A percentile compares a stretch with the other conserved stretches of the same genome.
Evolutionary conservation across 768 basidiomycete species (phyloP).

Genomic region (Holtermannia corniformis): DNA sequence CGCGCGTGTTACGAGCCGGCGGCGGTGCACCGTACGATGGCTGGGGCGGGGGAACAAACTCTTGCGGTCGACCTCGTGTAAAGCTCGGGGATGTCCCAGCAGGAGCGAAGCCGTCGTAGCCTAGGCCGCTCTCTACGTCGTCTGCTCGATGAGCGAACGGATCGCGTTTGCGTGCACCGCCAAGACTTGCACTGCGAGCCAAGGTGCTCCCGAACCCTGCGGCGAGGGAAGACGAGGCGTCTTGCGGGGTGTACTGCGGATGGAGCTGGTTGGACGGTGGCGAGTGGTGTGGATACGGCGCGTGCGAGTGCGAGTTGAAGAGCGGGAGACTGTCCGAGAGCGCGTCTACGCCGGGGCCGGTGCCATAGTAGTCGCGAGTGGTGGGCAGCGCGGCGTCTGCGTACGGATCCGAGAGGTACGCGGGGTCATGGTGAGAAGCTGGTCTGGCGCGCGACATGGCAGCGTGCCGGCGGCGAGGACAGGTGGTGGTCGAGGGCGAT

Average conservation of each 20-base stretch:
- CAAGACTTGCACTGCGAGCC: slow-evolving; percentile 32
- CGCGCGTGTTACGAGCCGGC: not conserved
- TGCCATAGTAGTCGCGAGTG: not conserved
- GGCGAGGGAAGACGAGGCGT: not conserved
- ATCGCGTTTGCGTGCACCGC: slow-evolving; percentile 33
- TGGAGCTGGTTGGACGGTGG: not conserved
- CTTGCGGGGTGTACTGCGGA: not conserved
- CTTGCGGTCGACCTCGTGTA: no score
- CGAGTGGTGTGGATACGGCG: not conserved
- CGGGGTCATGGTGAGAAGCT: not conserved
- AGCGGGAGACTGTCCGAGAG: not conserved
- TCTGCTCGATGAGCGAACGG: slow-evolving; percentile 36
- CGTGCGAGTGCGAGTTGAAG: not conserved
- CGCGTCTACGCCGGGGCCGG: not conserved
- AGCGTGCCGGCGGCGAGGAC: not conserved
- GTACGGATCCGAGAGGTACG: not conserved
- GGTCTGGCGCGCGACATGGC: not conserved
- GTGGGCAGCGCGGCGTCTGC: not conserved
- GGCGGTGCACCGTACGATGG: not conserved
- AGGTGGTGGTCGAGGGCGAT: not conserved
- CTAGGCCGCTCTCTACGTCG: slow-evolving; percentile 37
- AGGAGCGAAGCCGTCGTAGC: slow-evolving; percentile 7
- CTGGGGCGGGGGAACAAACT: not conserved
- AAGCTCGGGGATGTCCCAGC: no score
- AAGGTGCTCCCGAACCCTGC: slow-evolving; percentile 12